These are phyloP conservation scores for Rostrohypoxylon terebratum DNA, from an alignment of 495 filamentous ascomycete species.

Conservation along the genomic window DNA sequence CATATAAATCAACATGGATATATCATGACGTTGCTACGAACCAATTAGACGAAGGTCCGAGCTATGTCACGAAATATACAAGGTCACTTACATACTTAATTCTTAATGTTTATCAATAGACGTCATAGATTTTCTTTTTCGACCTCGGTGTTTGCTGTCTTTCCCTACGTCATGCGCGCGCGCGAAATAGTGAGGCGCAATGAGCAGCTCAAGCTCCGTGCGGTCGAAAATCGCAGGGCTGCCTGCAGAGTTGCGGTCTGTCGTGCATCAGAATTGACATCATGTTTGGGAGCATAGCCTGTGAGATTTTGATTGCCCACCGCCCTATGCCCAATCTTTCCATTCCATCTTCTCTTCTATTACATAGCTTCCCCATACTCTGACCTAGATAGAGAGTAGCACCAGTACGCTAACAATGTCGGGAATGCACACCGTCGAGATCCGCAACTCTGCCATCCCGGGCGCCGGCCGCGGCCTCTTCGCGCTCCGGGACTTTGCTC, in stretches of 20 bases:
- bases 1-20: not conserved
- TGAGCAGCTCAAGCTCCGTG: conserved; percentile 12
- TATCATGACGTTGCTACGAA: not conserved
- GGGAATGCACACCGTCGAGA: not conserved
- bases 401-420: not conserved
- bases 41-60: not conserved
- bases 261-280: not conserved
- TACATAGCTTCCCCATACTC: not conserved
- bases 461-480: not conserved
- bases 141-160: not conserved
- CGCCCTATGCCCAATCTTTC: not conserved
- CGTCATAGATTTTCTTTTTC: not conserved
- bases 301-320: not conserved
- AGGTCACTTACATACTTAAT: conserved; percentile 1
- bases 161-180: not conserved
- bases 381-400: not conserved
- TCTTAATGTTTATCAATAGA: conserved; percentile 15
- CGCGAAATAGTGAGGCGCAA: not conserved
- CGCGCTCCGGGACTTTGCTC: not conserved
- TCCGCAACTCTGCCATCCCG: not conserved
- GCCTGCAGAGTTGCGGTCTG: conserved; percentile 8
- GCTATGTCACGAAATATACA: conserved; percentile 6
- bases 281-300: not conserved
- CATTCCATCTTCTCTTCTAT: not conserved
- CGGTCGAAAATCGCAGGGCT: not conserved